These are phyloP conservation scores for Vitis labrusca DNA, from an alignment of 164 flowering plant species.

Conservation along the genomic window DNA sequence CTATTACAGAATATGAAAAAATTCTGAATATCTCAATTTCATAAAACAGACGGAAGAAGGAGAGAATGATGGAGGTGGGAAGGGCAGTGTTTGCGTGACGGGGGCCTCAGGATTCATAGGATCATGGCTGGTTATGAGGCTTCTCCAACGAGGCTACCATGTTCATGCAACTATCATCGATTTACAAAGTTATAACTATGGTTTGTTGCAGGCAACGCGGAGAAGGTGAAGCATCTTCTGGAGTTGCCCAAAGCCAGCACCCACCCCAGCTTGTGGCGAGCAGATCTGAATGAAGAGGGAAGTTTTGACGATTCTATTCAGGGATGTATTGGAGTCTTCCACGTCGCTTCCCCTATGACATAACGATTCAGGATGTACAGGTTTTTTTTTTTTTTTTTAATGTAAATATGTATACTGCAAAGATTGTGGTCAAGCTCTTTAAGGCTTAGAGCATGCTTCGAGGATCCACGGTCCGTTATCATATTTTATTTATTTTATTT, in stretches of 20 bases:
- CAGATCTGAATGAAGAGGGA: constrained; percentile 39
- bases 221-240: too few species aligned
- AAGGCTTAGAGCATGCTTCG: too few species aligned
- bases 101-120: constrained; percentile 55
- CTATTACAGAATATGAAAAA: too few species aligned
- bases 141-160: constrained; percentile 37
- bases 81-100: constrained; percentile 50
- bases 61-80: not conserved
- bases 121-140: constrained; percentile 41
- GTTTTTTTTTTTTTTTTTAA: too few species aligned
- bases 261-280: not conserved
- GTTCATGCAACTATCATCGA: constrained; percentile 28
- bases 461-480: too few species aligned
- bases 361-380: not conserved
- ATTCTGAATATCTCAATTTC: too few species aligned
- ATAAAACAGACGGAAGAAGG: constrained; percentile 1
- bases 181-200: too few species aligned
- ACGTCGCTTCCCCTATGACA: constrained; percentile 33
- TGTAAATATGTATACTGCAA: too few species aligned
- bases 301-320: constrained; percentile 33
- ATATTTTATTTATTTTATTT: too few species aligned
- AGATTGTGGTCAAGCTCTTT: too few species aligned
- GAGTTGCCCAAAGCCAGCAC: too few species aligned
- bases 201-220: too few species aligned
- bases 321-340: constrained; percentile 49